Evolutionary conservation across 306 rosid genomes (phyloP), one percentile per base, ranked within the genome.

Genomic region (Begonia masoniana): DNA sequence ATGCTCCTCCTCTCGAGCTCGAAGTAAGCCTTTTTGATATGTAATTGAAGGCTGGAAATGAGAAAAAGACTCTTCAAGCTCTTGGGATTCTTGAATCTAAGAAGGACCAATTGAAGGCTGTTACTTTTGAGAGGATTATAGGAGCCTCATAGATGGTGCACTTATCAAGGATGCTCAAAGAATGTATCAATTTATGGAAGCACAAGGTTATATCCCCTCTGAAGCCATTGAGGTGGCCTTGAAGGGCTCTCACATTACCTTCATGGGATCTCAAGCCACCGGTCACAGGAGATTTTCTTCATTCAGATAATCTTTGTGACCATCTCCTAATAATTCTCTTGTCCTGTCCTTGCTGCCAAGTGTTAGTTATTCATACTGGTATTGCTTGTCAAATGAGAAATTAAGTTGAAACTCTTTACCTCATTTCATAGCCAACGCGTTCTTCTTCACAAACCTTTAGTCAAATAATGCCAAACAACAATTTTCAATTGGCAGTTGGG

Each of bases 61-160:
- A 91, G 86, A 91, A 75, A 61, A 86, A 91, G 66, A 83, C 84
- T 10, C 77, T 91, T 56, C 91, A 86, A 77, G 71, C 79, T 57
- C 67, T 91, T 15, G 88, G 92, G 4, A 71, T 72, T 50, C 59
- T 91, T 53, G 85, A 78, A 79, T 76, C 86, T 35, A 83, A 77
- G 67, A 86, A 75, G 67, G 78, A 79, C 14, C 78, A 81, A 63
- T 61, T 86, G 74, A 65, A 70, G 35, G 43, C 50, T 4, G 55
- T n/a, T 21, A 84, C 81, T 17, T 83, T 73, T 70, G 86, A 69
- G 72, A 83, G 78, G 76, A 73, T 91, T 51, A 73, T 85, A 51
- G 4, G 0, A 69, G 79, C 60, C 92, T 91, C 53, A 4, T 54
- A 39, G 62, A 13, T 31, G 96, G 92, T 54, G 94, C 88, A 26